phyloP scores from a whole-genome alignment of 179 eudicot species.

The Amaranthus tricolor region DNA sequence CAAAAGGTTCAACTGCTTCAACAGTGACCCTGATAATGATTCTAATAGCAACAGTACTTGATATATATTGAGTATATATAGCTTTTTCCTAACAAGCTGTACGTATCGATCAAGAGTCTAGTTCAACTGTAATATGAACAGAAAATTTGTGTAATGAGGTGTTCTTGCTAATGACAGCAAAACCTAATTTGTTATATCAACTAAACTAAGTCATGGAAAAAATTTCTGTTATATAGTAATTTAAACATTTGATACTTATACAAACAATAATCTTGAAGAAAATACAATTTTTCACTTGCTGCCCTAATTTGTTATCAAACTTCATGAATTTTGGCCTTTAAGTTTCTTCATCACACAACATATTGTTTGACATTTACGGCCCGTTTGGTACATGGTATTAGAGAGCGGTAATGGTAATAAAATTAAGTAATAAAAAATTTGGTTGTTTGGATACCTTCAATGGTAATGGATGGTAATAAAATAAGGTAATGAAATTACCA shows the following conservation, averaged over 20 bases:
- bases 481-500: no score
- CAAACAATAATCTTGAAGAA: neutral
- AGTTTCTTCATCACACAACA: no score
- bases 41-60: neutral
- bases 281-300: neutral
- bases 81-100: neutral
- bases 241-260: neutral
- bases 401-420: no score
- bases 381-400: no score
- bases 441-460: no score
- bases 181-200: neutral
- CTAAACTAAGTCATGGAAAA: no score
- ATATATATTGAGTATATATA: neutral
- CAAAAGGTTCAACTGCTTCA: neutral
- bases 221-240: neutral
- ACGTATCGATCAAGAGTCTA: neutral
- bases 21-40: slow-evolving; percentile 4
- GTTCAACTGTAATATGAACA: neutral
- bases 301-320: no score
- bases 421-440: no score
- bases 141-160: no score
- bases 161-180: neutral
- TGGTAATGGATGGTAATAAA: no score
- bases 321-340: no score
- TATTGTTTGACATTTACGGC: no score